Evolutionary conservation across 805 yeast genomes (phyloP), one percentile per base, ranked within the genome.

Genomic region (Metschnikowia henanensis): DNA sequence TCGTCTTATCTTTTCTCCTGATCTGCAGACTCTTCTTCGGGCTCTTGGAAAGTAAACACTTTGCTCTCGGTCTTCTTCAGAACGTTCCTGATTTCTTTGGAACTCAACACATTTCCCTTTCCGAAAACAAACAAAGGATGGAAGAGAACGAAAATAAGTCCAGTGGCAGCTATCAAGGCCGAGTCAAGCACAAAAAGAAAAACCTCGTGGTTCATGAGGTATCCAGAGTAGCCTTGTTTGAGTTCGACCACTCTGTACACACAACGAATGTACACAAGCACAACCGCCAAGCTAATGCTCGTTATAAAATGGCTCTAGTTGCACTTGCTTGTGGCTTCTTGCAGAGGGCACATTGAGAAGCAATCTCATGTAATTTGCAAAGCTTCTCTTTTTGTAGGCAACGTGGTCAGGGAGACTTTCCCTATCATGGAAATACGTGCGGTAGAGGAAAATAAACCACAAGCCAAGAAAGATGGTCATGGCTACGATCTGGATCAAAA

Each of bases 191-290:
- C 62, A 66, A 68, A 62, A 23, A 70, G 43, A 46, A 46, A 69
- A 4, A 62, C 63, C 48, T 70, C 75, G 46, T 66, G 68, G 2
- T 50, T 45, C 35, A 66, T 60, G 46, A 70, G 58, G 47, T 63
- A 66, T 2, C 75, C 75, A 2, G 36, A 18, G 54, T 62, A 70
- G 6, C 75, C 74, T 43, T 66, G 59, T 8, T 66, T 59, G 47
- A 70, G 59, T 43, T 70, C 74, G n/a, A 67, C 70, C 37, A 69
- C 72, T 51, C 75, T 58, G 51, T 70, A 70, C n/a, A 68, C 47
- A 50, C 70, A 65, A 37, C 55, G 58, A 35, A 66, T 64, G 49
- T 68, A 69, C 37, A 69, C 57, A 12, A 54, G 57, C n/a, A 63
- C 7, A 5, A 68, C 72, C 0, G 72, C 59, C 13, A 56, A 16